Base-by-base conservation (phyloP, 345 rosid genomes). In the rapeseed (Brassica napus) region DNA sequence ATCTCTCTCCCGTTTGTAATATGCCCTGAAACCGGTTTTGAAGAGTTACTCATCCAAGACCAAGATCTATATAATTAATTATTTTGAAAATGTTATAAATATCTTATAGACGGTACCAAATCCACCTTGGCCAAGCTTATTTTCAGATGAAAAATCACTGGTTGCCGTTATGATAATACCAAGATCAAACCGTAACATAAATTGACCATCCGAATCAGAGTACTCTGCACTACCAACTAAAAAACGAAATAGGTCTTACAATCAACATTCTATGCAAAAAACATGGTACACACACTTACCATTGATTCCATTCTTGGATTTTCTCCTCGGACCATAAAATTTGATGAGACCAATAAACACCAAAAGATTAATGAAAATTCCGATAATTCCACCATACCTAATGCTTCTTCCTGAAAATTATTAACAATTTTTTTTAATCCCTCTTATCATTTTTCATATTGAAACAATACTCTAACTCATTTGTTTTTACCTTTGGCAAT, bases 1-100 rank as follows among this genome's bases (percentile, higher is more conserved):
- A 88, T 58, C n/a, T 83, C 71, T 58, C 72, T 34, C 60, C 86
- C 58, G 58, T 52, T 52, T 52, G n/a, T 52, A 35, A 35, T 35
- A 8, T 35, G 10, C 42, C 42, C 42, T 35, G 42, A 35, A 35
- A 35, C 42, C 42, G 16, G 58, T 52, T 54, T 4, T 15, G 23
- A 54, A 54, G 59, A 54, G 59, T 54, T 54, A 54, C 23, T 16
- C 24, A 54, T 54, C 59, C 32, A 54, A 15, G 59, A 16, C 58
- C 59, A 54, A 54, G 59, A n/a, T 54, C 59, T 54, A 6, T 16
- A 16, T 54, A 15, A 6, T 54, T 54, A 16, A 54, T 54, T 54
- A 15, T 54, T 54, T 15, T 2, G 59, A 54, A 54, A 54, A 54
- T 39, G 47, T 5, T 54, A n/a, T 16, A 6, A 54, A 4, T 15